Conservation (phyloP, 2,329 filamentous ascomycete genomes). For the Rhynchosporium secalis region DNA sequence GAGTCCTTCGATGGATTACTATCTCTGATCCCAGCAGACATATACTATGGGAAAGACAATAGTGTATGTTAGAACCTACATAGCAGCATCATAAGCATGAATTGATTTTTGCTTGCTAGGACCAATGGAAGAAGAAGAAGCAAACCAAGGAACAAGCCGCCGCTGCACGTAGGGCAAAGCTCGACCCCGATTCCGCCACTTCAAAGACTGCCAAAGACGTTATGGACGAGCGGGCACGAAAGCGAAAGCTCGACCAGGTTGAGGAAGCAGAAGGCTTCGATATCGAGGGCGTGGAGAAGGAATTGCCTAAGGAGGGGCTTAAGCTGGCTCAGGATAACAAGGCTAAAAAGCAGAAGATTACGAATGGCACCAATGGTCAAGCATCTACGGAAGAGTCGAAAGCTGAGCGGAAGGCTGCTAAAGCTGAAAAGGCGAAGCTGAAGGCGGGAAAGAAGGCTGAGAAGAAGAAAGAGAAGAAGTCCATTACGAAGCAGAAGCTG, state of each 20-base stretch:
- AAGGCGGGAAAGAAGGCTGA: constrained; percentile 44
- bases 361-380: constrained; percentile 22
- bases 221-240: constrained; percentile 80
- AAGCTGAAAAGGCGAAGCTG: constrained; percentile 33
- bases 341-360: constrained; percentile 56
- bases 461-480: constrained; percentile 47
- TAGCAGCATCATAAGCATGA: constrained; percentile 10
- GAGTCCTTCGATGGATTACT: constrained; percentile 54
- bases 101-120: constrained; percentile 51
- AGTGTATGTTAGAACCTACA: constrained; percentile 54
- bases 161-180: constrained; percentile 80
- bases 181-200: constrained; percentile 79
- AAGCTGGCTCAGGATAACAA: constrained; percentile 47
- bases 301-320: constrained; percentile 65
- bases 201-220: constrained; percentile 86
- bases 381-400: constrained; percentile 41
- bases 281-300: constrained; percentile 55
- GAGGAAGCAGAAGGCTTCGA: constrained; percentile 57
- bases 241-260: constrained; percentile 74
- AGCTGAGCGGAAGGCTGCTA: constrained; percentile 17
- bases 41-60: constrained; percentile 69
- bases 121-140: constrained; percentile 94
- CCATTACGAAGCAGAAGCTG: constrained; percentile 40
- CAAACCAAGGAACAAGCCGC: constrained; percentile 88
- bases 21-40: constrained; percentile 69